Percentiles rank a stretch among this genome's conserved stretches.
Conservation (phyloP, 2,329 filamentous ascomycete genomes). For the Colletotrichum cuscutae region DNA sequence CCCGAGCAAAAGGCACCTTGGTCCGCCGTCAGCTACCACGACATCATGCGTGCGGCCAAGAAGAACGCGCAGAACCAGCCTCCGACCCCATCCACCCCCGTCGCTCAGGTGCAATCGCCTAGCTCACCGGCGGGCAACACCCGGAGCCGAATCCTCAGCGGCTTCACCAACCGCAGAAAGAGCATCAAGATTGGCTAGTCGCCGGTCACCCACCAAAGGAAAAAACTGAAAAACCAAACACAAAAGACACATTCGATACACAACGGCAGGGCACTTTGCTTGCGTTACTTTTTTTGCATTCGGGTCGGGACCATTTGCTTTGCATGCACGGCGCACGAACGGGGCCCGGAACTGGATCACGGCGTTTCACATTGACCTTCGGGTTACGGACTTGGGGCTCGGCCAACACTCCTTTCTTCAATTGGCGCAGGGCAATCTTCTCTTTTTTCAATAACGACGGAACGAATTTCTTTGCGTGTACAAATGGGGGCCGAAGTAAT, state of each 20-base stretch:
- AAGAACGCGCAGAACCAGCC: conserved; percentile 47
- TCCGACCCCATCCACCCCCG: conserved; percentile 38
- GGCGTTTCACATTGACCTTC: conserved; percentile 29
- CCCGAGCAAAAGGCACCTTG: conserved; percentile 40
- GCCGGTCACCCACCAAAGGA: background rate
- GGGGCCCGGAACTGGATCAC: conserved; percentile 20
- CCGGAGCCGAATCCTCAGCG: conserved; percentile 46
- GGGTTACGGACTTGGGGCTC: conserved; percentile 10
- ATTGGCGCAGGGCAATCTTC: background rate
- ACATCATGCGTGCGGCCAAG: conserved; percentile 56
- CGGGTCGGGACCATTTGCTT: conserved; percentile 25
- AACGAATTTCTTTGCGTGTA: conserved; percentile 32
- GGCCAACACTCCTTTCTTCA: conserved; percentile 19
- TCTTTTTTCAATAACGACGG: conserved; percentile 4
- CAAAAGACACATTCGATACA: background rate
- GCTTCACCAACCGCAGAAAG: conserved; percentile 50
- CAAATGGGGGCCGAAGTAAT: conserved; percentile 25
- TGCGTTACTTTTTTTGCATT: conserved; percentile 24
- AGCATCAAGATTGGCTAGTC: conserved; percentile 48
- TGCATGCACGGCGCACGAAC: conserved; percentile 33
- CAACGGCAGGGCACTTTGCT: conserved; percentile 14
- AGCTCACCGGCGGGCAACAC: conserved; percentile 39
- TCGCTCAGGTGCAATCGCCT: conserved; percentile 39
- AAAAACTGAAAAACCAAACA: conserved; percentile 12
- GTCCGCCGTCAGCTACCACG: conserved; percentile 57